Evolutionary conservation across 176 grass and related monocot species (phyloP).

Genomic region (Eragrostis curvula): DNA sequence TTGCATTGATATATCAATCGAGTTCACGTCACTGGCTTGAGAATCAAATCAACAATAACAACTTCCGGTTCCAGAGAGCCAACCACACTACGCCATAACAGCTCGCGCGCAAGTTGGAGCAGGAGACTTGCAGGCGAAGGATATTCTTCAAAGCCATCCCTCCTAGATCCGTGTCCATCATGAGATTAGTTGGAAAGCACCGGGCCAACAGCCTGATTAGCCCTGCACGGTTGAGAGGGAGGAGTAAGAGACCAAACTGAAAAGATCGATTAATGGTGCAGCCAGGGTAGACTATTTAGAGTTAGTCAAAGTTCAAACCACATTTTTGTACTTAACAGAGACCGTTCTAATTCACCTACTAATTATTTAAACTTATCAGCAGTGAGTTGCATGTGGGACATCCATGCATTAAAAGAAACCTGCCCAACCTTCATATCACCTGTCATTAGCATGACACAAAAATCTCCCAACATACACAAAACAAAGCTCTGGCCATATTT

Average conservation of each 20-base stretch:
- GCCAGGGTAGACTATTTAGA: not conserved
- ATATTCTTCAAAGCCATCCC: constrained; percentile 19
- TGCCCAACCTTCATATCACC: constrained; percentile 1
- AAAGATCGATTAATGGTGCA: constrained; percentile 1
- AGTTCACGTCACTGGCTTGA: constrained; percentile 28
- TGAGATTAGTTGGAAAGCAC: constrained; percentile 50
- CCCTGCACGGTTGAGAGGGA: constrained; percentile 23
- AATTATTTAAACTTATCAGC: not conserved
- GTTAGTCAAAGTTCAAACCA: constrained; percentile 19
- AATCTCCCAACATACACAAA: constrained; percentile 30
- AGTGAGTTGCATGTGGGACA: constrained; percentile 22
- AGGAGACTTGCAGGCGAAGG: constrained; percentile 52
- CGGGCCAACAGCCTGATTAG: constrained; percentile 33
- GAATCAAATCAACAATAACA: constrained; percentile 46
- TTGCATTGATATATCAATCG: constrained; percentile 33
- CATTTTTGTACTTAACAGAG: not conserved
- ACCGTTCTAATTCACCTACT: not conserved
- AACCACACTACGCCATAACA: constrained; percentile 27
- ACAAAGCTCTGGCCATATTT: not conserved
- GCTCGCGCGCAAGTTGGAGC: constrained; percentile 29
- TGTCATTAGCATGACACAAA: constrained; percentile 3
- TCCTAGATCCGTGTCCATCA: constrained; percentile 30
- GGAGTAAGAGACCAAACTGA: constrained; percentile 15
- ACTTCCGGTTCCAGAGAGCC: constrained; percentile 44
- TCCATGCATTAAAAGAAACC: constrained; percentile 14